phyloP scores from a whole-genome alignment of 164 flowering plant genomes.

The Tetrastigma voinierianum region DNA sequence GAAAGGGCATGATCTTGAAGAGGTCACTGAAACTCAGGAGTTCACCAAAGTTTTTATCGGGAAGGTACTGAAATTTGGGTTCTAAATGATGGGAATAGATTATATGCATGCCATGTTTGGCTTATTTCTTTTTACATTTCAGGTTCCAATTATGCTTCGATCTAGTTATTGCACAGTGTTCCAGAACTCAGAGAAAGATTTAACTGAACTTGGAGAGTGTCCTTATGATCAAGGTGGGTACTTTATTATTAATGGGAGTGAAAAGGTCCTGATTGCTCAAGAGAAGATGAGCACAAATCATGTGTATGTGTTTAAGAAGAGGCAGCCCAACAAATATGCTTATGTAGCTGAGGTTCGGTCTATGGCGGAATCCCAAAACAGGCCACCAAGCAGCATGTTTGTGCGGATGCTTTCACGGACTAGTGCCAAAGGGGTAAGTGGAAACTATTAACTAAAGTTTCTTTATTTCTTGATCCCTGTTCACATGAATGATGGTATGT shows the following conservation, averaged over 20 bases:
- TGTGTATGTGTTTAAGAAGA: constrained; percentile 95
- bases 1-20: constrained; percentile 98
- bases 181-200: constrained; percentile 91
- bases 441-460: not conserved
- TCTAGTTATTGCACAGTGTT: constrained; percentile 93
- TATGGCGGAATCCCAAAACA: constrained; percentile 93
- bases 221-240: constrained; percentile 99
- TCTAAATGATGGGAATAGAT: not conserved
- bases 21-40: constrained; percentile 90
- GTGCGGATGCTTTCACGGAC: constrained; percentile 97
- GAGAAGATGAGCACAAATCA: constrained; percentile 99
- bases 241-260: constrained; percentile 97
- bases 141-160: constrained; percentile 99
- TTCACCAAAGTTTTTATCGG: constrained; percentile 94
- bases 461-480: not conserved
- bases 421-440: constrained; percentile 90
- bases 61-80: constrained; percentile 49
- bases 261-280: constrained; percentile 94
- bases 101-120: not conserved
- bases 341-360: constrained; percentile 95
- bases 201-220: constrained; percentile 98
- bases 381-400: constrained; percentile 98
- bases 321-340: constrained; percentile 98
- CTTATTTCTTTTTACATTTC: not conserved
- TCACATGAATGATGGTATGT: not conserved